Percentiles rank a stretch among this genome's conserved stretches.
Evolutionary conservation across 2,329 filamentous ascomycete species (phyloP).

Genomic region (Clathrospora elynae): DNA sequence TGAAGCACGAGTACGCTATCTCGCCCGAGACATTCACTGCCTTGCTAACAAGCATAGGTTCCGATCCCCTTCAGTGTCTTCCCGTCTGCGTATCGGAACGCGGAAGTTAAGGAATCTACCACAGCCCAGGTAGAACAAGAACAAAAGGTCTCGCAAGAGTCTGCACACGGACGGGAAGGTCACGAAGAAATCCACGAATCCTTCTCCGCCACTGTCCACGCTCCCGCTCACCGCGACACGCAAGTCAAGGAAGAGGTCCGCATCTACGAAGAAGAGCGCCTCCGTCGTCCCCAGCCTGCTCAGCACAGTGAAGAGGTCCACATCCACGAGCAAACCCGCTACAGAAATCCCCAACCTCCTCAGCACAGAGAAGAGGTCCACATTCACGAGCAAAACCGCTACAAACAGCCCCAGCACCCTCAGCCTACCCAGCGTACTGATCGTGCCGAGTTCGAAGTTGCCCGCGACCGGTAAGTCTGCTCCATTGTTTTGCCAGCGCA

Average conservation of each 20-base stretch:
- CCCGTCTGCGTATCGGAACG: slow-evolving; percentile 91
- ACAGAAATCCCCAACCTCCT: slow-evolving; percentile 26
- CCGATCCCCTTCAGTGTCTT: slow-evolving; percentile 99
- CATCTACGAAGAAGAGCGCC: slow-evolving; percentile 76
- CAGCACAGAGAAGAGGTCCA: slow-evolving; percentile 9
- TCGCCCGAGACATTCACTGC: slow-evolving; percentile 1
- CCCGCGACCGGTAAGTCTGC: slow-evolving; percentile 40
- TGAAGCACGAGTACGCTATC: slow-evolving; percentile 84
- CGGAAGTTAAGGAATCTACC: slow-evolving; percentile 60
- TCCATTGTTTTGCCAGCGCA: slow-evolving; percentile 37
- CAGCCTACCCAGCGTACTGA: slow-evolving; percentile 23
- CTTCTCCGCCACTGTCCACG: slow-evolving; percentile 56
- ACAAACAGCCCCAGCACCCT: slow-evolving; percentile 11
- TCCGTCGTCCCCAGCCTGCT: slow-evolving; percentile 68
- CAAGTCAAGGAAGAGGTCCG: slow-evolving; percentile 85
- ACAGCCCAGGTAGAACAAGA: slow-evolving; percentile 86
- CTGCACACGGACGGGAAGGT: slow-evolving; percentile 96
- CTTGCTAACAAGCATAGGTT: slow-evolving; percentile 33
- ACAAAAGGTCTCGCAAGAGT: slow-evolving; percentile 72
- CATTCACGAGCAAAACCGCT: slow-evolving; percentile 15
- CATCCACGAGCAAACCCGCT: slow-evolving; percentile 43
- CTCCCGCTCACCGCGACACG: slow-evolving; percentile 55
- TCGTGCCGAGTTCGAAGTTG: slow-evolving; percentile 34
- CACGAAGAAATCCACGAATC: slow-evolving; percentile 73
- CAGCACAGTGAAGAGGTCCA: slow-evolving; percentile 41